These are phyloP conservation scores for Penicillium maclennaniae DNA, from an alignment of 495 filamentous ascomycete genomes.

Conservation along the genomic window DNA sequence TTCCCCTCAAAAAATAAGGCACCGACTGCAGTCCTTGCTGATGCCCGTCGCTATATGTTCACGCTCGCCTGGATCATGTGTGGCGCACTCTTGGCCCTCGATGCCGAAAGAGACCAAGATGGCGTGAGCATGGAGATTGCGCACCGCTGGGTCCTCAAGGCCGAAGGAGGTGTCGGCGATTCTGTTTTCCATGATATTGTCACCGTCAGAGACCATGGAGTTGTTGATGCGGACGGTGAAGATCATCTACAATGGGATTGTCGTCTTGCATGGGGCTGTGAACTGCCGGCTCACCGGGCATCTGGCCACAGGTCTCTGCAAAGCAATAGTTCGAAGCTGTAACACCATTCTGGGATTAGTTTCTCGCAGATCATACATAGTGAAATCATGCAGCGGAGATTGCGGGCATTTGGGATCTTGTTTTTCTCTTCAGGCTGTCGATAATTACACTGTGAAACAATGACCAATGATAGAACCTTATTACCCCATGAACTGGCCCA, in stretches of 20 bases:
- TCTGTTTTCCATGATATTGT: slow-evolving; percentile 31
- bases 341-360: not conserved
- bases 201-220: not conserved
- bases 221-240: slow-evolving; percentile 1
- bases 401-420: not conserved
- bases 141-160: slow-evolving; percentile 29
- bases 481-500: too few relatives aligned
- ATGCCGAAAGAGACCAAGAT: slow-evolving; percentile 31
- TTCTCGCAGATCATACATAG: not conserved
- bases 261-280: slow-evolving; percentile 30
- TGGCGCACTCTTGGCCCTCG: slow-evolving; percentile 27
- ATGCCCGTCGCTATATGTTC: slow-evolving; percentile 36
- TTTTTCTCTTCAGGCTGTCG: too few relatives aligned
- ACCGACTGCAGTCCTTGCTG: slow-evolving; percentile 21
- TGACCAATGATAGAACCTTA: too few relatives aligned
- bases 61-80: slow-evolving; percentile 33
- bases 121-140: slow-evolving; percentile 27
- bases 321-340: slow-evolving; percentile 20
- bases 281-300: slow-evolving; percentile 23
- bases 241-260: slow-evolving; percentile 31
- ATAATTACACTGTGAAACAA: too few relatives aligned
- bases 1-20: slow-evolving; percentile 7
- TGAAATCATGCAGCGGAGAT: not conserved
- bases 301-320: slow-evolving; percentile 29
- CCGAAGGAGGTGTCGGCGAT: slow-evolving; percentile 30